Evolutionary conservation across 208 protist species (phyloP), one percentile per base, ranked within the genome.

Genomic region (Crithidia mellificae): DNA sequence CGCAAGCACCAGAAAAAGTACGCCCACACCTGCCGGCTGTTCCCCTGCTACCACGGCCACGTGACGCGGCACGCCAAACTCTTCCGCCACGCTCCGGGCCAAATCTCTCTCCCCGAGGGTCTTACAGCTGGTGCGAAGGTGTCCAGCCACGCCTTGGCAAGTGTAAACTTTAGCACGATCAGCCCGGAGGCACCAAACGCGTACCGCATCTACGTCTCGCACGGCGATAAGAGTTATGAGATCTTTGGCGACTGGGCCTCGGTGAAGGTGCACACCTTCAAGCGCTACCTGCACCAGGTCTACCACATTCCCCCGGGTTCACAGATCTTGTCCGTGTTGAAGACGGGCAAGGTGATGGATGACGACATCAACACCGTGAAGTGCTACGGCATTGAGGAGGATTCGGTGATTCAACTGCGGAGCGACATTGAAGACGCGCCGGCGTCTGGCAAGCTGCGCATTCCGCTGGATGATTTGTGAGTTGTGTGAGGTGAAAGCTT

Each of bases 251-350:
- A 93, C 67, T 95, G 90, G 87, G 72, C 81, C 14, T 82, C 67
- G 30, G 88, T 93, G 14, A 85, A 86, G 72, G 80, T 95, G 27
- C 90, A 95, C 64, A 95, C 90, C 7, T 86, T 95, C 62, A 95
- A 95, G 68, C 76, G 90, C 11, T 95, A 95, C 54, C 63, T 95
- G 11, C 83, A 95, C 52, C 87, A 93, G 74, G 90, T 93, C 25
- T 93, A 86, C 54, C 85, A 90, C 74, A 85, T 95, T 30, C 57
- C 85, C 17, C 87, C 90, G 0, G 51, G 77, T 25, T 75, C 77
- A 53, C 90, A 95, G 72, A 55, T 87, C 15, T 74, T 95, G 38
- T 68, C 88, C 15, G 67, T 83, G 20, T 27, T 67, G 36, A 80
- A 79, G 36, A 84, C 78, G 2, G 68, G 54, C 7, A 79, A 84